These are phyloP conservation scores for Artemisia argyi DNA, from an alignment of 129 eudicot genomes.

Conservation along the genomic window DNA sequence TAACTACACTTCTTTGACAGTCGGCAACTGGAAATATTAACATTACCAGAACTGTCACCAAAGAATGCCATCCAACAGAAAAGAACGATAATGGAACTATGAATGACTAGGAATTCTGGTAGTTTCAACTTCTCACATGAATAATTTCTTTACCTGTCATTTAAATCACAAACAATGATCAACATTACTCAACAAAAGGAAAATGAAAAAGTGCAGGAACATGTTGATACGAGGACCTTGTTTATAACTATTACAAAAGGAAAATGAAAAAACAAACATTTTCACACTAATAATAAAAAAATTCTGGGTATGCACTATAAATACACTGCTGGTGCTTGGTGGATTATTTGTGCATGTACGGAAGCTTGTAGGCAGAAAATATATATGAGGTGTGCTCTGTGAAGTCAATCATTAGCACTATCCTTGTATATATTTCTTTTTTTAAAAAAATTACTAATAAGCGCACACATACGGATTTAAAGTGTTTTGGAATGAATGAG, in stretches of 20 bases:
- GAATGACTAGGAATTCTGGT: conserved; percentile 8
- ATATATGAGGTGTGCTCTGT: no score
- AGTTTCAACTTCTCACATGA: conserved; percentile 26
- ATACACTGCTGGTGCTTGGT: no score
- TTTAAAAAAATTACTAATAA: no score
- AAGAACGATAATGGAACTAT: background rate
- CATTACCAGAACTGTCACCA: background rate
- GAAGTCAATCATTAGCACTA: no score
- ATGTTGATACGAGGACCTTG: background rate
- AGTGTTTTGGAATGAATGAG: background rate
- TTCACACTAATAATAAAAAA: background rate
- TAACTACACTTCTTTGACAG: background rate
- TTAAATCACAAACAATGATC: conserved; percentile 3
- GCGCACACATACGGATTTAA: no score
- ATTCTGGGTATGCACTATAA: no score
- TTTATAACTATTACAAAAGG: background rate
- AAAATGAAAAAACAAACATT: background rate
- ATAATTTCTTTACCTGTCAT: conserved; percentile 61
- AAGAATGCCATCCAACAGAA: conserved; percentile 7
- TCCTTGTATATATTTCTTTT: no score
- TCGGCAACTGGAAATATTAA: conserved; percentile 9
- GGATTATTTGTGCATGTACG: no score
- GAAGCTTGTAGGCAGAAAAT: no score
- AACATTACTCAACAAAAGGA: background rate
- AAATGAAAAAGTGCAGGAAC: no score